Base-by-base conservation (phyloP, 225 moss, liverwort and hornwort species). In the Marchantia polymorpha region DNA sequence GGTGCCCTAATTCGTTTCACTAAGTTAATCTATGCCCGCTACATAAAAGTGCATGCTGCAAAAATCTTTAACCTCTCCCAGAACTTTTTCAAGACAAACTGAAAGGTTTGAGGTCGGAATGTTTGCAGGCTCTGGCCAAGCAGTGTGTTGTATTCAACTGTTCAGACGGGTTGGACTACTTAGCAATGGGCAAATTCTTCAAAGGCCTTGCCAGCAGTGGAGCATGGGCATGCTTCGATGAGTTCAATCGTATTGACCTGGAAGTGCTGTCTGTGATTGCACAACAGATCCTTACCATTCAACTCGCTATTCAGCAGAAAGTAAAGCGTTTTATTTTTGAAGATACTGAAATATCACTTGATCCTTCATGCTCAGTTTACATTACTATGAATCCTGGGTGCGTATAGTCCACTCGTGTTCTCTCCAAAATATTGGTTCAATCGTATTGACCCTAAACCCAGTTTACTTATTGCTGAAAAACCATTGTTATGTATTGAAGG, bases 331-430 rank as follows among this genome's bases (percentile, higher is more conserved):
- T 94, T 20, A 92, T 94, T 15, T 94, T 94, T 52, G 94, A 94
- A 83, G 94, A 94, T 77, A 89, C 89, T 0, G 94, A 94, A 81
- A 94, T 94, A 29, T 90, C 94, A 63, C 73, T 95, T 39, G 91
- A 95, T 26, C 89, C 93, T 78, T 85, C 94, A 1, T 95, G 94
- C 52, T 95, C 91, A 0, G 92, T 95, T 3, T 95, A 92, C 27
- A 95, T 95, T n/a, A 95, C 94, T 0, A 95, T 95, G 94, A 95
- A 95, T 75, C 94, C 94, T n/a, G 92, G 94, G 93, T 95, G 46
- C 52, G 87, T 75, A 20, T 58, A 16, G 58, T 15, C 20, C 58
- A 58, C 13, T 5, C 15, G 58, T 58, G 4, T 58, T 20, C 0
- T 39, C 39, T 39, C 39, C 39, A 2, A 39, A 2, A 39, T 39